Evolutionary conservation across 2,329 filamentous ascomycete species (phyloP).

Genomic region (Pezicula neosporulosa): DNA sequence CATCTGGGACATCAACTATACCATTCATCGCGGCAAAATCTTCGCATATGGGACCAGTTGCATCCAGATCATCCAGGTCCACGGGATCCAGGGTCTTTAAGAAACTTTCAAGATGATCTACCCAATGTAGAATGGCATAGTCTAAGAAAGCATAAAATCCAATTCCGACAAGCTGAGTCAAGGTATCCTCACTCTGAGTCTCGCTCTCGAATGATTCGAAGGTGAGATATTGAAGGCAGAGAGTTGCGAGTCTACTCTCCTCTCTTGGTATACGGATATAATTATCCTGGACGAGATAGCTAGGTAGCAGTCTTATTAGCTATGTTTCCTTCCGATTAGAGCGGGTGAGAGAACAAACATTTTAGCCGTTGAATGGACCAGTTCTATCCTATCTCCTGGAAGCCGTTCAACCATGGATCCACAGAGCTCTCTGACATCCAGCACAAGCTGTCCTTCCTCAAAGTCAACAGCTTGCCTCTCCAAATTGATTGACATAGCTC

Average conservation of each 20-base stretch:
- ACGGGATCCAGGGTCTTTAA: too few relatives aligned
- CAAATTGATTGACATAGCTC: constrained; percentile 30
- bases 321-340: constrained; percentile 8
- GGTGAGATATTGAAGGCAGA: constrained; percentile 26
- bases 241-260: constrained; percentile 20
- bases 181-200: too few relatives aligned
- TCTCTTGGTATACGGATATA: constrained; percentile 5
- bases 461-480: constrained; percentile 25
- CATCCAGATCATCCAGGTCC: too few relatives aligned
- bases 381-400: constrained; percentile 25
- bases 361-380: constrained; percentile 35
- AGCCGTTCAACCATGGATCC: constrained; percentile 31
- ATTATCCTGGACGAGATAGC: too few relatives aligned
- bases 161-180: constrained; percentile 3
- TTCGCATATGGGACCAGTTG: too few relatives aligned
- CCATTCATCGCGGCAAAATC: too few relatives aligned
- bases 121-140: too few relatives aligned
- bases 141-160: constrained; percentile 26
- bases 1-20: too few relatives aligned
- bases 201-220: constrained; percentile 21
- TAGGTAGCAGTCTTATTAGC: too few relatives aligned
- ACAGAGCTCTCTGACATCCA: constrained; percentile 29
- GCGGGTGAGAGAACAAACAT: constrained; percentile 14
- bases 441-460: constrained; percentile 21
- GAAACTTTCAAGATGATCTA: too few relatives aligned